Evolutionary conservation across 129 eudicot species (phyloP).

Genomic region (Arctium lappa): DNA sequence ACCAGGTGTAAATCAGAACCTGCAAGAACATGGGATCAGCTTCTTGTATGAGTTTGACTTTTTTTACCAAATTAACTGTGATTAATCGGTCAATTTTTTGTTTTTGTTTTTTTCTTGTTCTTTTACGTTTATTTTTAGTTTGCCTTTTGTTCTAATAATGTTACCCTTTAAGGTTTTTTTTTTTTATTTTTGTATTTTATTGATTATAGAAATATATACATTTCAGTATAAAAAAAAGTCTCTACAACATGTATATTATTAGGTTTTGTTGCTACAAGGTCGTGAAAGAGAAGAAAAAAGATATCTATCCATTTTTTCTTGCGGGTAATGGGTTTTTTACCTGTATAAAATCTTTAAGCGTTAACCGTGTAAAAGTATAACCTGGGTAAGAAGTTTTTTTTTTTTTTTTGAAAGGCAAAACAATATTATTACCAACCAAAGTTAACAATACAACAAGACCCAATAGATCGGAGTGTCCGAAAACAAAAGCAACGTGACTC

Average conservation of each 20-base stretch:
- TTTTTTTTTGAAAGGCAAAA: too few species aligned
- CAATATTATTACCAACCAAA: too few species aligned
- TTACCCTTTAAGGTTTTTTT: not conserved
- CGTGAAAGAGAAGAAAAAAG: too few species aligned
- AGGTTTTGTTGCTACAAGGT: too few species aligned
- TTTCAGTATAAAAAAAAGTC: not conserved
- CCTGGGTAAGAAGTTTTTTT: too few species aligned
- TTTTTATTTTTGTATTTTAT: not conserved
- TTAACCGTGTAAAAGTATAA: too few species aligned
- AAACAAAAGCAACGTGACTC: too few species aligned
- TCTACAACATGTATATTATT: not conserved
- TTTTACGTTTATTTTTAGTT: not conserved
- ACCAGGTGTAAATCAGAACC: slow-evolving; percentile 85
- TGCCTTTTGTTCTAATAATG: not conserved
- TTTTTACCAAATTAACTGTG: slow-evolving; percentile 12
- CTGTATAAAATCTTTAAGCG: too few species aligned
- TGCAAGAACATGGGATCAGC: slow-evolving; percentile 63
- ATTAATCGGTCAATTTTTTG: slow-evolving; percentile 13
- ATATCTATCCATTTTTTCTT: not conserved
- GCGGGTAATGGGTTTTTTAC: not conserved
- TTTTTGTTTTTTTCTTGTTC: not conserved
- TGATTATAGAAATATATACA: not conserved
- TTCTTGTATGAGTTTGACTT: slow-evolving; percentile 22
- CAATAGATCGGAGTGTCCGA: too few species aligned
- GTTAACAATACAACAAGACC: too few species aligned